Percentiles rank a stretch among this genome's conserved stretches.
Evolutionary conservation across 2,329 filamentous ascomycete genomes (phyloP).

Genomic region (Ceratocystis cacaofunesta): DNA sequence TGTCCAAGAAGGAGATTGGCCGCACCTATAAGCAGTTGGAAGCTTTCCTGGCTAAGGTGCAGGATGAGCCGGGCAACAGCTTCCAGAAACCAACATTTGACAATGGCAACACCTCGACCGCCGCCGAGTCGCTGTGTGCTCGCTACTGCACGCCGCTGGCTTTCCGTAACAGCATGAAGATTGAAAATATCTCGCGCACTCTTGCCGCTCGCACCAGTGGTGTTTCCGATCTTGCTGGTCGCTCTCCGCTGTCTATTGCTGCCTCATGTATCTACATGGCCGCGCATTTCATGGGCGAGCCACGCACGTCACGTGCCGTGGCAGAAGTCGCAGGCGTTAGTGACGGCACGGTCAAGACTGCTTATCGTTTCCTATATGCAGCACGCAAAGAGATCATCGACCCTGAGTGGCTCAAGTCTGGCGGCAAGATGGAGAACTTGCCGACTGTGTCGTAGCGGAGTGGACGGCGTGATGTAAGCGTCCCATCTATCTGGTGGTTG

Average conservation of each 20-base stretch:
- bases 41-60: slow-evolving; percentile 64
- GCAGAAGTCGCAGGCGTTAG: slow-evolving; percentile 74
- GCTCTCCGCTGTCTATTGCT: slow-evolving; percentile 84
- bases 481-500: neutral
- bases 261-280: slow-evolving; percentile 96
- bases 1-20: slow-evolving; percentile 95
- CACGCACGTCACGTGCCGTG: slow-evolving; percentile 73
- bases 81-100: slow-evolving; percentile 42
- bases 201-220: slow-evolving; percentile 65
- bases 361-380: slow-evolving; percentile 75
- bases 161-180: slow-evolving; percentile 53
- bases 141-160: slow-evolving; percentile 79
- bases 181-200: slow-evolving; percentile 65
- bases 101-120: slow-evolving; percentile 62
- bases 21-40: slow-evolving; percentile 88
- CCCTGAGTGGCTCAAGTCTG: slow-evolving; percentile 57
- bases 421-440: slow-evolving; percentile 56
- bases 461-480: neutral
- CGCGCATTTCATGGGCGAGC: slow-evolving; percentile 67
- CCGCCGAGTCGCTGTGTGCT: slow-evolving; percentile 68
- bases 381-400: slow-evolving; percentile 61
- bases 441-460: slow-evolving; percentile 29
- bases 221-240: slow-evolving; percentile 71
- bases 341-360: slow-evolving; percentile 90
- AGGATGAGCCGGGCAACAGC: slow-evolving; percentile 41